phyloP scores from a whole-genome alignment of 2,329 filamentous ascomycete genomes.

The Ophiocordyceps robertsii region DNA sequence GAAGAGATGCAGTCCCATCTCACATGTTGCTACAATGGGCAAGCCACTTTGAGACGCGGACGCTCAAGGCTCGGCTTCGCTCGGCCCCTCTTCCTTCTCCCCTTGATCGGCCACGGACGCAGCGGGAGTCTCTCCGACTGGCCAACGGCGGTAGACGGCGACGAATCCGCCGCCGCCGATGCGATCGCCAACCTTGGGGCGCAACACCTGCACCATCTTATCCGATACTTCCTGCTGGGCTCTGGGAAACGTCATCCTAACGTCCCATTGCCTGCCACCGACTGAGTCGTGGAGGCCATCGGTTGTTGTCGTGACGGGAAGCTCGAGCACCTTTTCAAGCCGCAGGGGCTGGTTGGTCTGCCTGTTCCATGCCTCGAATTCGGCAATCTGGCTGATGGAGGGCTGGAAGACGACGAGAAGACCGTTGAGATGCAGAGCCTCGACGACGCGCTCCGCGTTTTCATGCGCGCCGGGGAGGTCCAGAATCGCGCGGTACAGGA shows the following conservation, averaged over 20 bases:
- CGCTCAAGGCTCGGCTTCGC: neutral
- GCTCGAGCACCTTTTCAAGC: conserved; percentile 46
- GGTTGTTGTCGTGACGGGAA: conserved; percentile 26
- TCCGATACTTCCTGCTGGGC: conserved; percentile 6
- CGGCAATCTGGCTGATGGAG: conserved; percentile 63
- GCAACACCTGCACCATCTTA: conserved; percentile 23
- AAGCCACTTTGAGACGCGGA: neutral
- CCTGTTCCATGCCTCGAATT: conserved; percentile 37
- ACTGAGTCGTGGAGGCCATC: conserved; percentile 30
- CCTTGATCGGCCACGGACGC: neutral
- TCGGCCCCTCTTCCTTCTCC: neutral
- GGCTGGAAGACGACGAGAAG: conserved; percentile 60
- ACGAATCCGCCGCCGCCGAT: conserved; percentile 27
- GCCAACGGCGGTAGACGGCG: conserved; percentile 22
- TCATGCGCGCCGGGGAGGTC: conserved; percentile 55
- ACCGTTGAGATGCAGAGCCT: conserved; percentile 51
- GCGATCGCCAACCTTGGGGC: conserved; percentile 26
- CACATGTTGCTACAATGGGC: neutral
- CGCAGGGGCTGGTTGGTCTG: conserved; percentile 37
- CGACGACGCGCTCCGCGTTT: conserved; percentile 28
- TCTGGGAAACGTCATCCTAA: conserved; percentile 31
- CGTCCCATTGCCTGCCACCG: conserved; percentile 50
- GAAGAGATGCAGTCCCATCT: too few relatives aligned
- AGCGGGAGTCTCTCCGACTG: conserved; percentile 1
- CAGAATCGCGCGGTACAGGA: conserved; percentile 58